Evolutionary conservation across 805 yeast species (phyloP).

Genomic region (Myxozyma melibiosi): DNA sequence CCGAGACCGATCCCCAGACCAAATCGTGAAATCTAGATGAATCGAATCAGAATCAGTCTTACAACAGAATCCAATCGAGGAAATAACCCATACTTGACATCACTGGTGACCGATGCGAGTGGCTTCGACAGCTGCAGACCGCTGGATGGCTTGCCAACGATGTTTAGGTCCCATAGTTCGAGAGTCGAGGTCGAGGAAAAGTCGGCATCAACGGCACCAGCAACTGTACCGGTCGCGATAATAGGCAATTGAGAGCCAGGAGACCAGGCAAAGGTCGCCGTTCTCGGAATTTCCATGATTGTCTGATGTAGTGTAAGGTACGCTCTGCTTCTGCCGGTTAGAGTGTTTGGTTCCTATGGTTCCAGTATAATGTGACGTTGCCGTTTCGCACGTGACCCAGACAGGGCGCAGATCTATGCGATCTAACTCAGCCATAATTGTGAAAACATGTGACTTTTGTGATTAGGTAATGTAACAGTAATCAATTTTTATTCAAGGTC

Average conservation of each 20-base stretch:
- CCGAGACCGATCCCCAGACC: conserved; percentile 73
- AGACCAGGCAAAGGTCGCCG: conserved; percentile 98
- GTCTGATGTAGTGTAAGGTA: conserved; percentile 29
- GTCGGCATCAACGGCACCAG: conserved; percentile 90
- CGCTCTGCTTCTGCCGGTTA: neutral
- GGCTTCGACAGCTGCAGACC: conserved; percentile 44
- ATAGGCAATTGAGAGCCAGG: conserved; percentile 65
- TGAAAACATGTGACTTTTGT: too few relatives aligned
- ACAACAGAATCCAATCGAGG: neutral
- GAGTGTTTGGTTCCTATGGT: too few relatives aligned
- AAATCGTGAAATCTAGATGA: conserved; percentile 63
- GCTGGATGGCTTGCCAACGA: conserved; percentile 41
- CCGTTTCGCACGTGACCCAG: too few relatives aligned
- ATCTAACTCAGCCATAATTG: too few relatives aligned
- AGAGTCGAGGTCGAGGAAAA: conserved; percentile 78
- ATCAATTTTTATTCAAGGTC: too few relatives aligned
- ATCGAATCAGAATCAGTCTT: conserved; percentile 9
- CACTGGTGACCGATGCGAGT: conserved; percentile 50
- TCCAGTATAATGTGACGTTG: too few relatives aligned
- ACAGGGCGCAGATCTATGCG: too few relatives aligned
- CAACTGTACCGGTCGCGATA: conserved; percentile 89
- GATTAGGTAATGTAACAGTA: too few relatives aligned
- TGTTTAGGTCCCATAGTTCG: conserved; percentile 71
- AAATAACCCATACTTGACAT: conserved; percentile 46
- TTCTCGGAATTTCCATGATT: conserved; percentile 74